Evolutionary conservation across 2,329 filamentous ascomycete species (phyloP).

Genomic region (Proliferodiscus dingleyae): DNA sequence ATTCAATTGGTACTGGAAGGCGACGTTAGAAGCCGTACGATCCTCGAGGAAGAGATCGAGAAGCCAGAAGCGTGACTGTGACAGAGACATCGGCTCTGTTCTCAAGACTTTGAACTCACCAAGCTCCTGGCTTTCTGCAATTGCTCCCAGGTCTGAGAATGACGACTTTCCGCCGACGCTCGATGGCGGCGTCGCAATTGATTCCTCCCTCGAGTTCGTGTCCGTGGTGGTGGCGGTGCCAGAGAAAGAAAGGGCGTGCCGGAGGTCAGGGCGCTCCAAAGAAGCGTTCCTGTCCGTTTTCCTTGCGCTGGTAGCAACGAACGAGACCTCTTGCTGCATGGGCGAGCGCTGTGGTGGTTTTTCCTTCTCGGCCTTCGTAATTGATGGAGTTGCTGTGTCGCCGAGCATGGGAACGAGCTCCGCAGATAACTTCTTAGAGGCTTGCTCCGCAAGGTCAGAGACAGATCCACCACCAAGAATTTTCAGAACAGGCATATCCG

Average conservation of each 20-base stretch:
- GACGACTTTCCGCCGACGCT: conserved; percentile 2
- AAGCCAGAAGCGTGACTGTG: conserved; percentile 41
- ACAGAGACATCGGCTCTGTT: conserved; percentile 33
- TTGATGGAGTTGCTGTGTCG: neutral
- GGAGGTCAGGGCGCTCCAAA: neutral
- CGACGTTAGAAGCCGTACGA: conserved; percentile 37
- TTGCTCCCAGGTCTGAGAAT: conserved; percentile 6
- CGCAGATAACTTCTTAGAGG: conserved; percentile 1
- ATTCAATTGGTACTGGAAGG: conserved; percentile 29
- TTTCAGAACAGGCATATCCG: conserved; percentile 43
- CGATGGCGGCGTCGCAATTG: conserved; percentile 4
- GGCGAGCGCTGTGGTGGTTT: neutral
- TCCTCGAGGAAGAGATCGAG: conserved; percentile 32
- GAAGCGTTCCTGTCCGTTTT: conserved; percentile 1
- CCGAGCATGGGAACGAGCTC: conserved; percentile 1
- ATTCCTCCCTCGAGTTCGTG: conserved; percentile 2
- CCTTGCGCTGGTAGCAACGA: conserved; percentile 3
- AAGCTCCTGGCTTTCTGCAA: conserved; percentile 8
- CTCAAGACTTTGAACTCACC: conserved; percentile 8
- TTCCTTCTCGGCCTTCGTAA: neutral
- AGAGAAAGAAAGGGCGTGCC: neutral
- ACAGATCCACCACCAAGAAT: conserved; percentile 35
- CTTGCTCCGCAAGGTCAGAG: conserved; percentile 10
- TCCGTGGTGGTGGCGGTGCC: conserved; percentile 3
- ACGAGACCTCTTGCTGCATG: conserved; percentile 3